Conservation (phyloP, 2,329 filamentous ascomycete species). For the Neurospora sp. region DNA sequence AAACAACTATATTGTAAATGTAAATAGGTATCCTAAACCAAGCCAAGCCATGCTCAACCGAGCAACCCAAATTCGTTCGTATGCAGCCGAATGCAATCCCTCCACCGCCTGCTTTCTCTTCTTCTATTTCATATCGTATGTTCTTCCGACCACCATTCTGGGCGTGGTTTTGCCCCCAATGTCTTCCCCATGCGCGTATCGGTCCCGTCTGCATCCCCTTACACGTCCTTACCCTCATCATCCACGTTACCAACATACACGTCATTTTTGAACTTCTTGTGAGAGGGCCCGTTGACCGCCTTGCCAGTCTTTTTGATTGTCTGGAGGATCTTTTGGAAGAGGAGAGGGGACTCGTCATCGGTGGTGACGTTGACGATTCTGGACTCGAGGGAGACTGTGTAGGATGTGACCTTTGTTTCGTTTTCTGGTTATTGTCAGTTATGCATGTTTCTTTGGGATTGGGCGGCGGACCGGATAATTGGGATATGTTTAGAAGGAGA, state of each 20-base stretch:
- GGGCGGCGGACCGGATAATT: background rate
- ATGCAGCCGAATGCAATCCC: background rate
- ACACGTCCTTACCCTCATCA: conserved; percentile 12
- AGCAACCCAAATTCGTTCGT: background rate
- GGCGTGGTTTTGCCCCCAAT: background rate
- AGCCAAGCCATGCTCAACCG: background rate
- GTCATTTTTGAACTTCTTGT: no score
- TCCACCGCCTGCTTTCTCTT: background rate
- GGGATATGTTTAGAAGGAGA: conserved; percentile 64
- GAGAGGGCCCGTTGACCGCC: background rate
- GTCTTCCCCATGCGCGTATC: conserved; percentile 4
- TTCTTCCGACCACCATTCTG: background rate
- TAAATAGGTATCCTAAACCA: background rate
- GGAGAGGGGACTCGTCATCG: background rate
- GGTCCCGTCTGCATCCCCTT: conserved; percentile 38
- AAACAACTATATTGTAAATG: background rate
- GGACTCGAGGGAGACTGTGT: background rate
- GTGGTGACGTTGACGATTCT: background rate
- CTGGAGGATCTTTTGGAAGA: no score
- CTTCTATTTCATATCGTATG: background rate
- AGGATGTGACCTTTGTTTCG: background rate
- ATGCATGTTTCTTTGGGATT: background rate
- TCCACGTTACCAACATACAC: conserved; percentile 17
- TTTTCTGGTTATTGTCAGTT: background rate
- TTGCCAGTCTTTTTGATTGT: background rate